Evolutionary conservation across 805 yeast species (phyloP).

Genomic region (Saccharomycopsis sp.): DNA sequence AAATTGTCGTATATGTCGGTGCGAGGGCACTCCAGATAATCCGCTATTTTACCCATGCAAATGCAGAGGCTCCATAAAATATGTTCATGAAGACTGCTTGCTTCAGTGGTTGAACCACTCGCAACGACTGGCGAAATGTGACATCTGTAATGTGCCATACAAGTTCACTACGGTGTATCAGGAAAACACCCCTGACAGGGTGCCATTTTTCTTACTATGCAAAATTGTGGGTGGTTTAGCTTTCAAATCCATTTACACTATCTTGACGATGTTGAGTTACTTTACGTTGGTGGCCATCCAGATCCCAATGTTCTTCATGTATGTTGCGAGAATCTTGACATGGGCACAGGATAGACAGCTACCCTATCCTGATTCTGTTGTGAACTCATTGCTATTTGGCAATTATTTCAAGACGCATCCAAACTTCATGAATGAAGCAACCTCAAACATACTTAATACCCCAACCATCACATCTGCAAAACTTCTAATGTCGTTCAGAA

Average conservation of each 20-base stretch:
- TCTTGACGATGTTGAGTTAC: conserved; percentile 23
- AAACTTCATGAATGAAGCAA: conserved; percentile 23
- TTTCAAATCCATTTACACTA: conserved; percentile 30
- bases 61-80: conserved; percentile 89
- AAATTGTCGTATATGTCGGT: conserved; percentile 88
- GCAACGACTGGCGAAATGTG: conserved; percentile 61
- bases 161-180: conserved; percentile 57
- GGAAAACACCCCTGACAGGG: conserved; percentile 51
- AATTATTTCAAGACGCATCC: conserved; percentile 22
- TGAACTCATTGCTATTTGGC: conserved; percentile 34
- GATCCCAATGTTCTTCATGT: conserved; percentile 50
- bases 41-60: conserved; percentile 88
- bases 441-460: no score
- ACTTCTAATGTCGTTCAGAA: neutral
- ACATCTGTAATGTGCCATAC: conserved; percentile 75
- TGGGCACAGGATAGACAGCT: conserved; percentile 47
- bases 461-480: neutral
- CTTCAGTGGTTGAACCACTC: conserved; percentile 78
- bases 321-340: conserved; percentile 44
- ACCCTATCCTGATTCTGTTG: conserved; percentile 31
- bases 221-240: no score
- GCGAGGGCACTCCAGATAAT: conserved; percentile 70
- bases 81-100: conserved; percentile 87
- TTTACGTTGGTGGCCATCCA: conserved; percentile 38
- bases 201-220: conserved; percentile 47